Evolutionary conservation across 495 filamentous ascomycete genomes (phyloP).

Genomic region (Talaromyces ruber): DNA sequence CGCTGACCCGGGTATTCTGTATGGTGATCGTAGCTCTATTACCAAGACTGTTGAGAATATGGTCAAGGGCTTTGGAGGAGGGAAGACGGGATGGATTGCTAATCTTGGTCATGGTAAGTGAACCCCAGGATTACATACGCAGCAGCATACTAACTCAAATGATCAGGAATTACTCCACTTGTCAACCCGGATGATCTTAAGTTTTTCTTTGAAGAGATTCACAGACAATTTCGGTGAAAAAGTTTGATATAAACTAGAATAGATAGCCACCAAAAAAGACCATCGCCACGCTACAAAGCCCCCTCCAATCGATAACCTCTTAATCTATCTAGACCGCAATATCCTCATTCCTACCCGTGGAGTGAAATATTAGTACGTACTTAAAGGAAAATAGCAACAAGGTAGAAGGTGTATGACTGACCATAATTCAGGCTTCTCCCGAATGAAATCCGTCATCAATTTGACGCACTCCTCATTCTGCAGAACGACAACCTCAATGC

Average conservation of each 20-base stretch:
- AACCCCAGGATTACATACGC: not conserved
- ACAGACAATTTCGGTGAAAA: constrained; percentile 41
- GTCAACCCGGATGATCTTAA: constrained; percentile 87
- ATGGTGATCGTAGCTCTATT: constrained; percentile 74
- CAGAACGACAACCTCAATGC: constrained; percentile 68
- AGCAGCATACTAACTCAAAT: not conserved
- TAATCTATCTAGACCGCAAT: constrained; percentile 48
- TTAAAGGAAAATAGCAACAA: not conserved
- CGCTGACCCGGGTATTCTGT: constrained; percentile 87
- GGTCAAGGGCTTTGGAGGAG: constrained; percentile 78
- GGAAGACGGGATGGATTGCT: constrained; percentile 81
- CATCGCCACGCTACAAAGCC: not conserved
- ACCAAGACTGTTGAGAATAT: constrained; percentile 71
- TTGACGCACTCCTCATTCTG: constrained; percentile 59
- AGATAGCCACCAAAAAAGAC: not conserved
- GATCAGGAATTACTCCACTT: constrained; percentile 78
- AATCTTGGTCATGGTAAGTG: constrained; percentile 79
- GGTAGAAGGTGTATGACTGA: constrained; percentile 26
- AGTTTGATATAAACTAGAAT: not conserved
- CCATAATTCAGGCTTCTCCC: constrained; percentile 70
- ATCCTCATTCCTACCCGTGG: constrained; percentile 58
- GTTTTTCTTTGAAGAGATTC: constrained; percentile 91
- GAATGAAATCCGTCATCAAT: constrained; percentile 70
- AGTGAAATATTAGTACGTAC: not conserved
- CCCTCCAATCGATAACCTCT: not conserved